Evolutionary conservation across 2,329 filamentous ascomycete species (phyloP), one percentile per base, ranked within the genome.

Genomic region (Claviceps sp.): DNA sequence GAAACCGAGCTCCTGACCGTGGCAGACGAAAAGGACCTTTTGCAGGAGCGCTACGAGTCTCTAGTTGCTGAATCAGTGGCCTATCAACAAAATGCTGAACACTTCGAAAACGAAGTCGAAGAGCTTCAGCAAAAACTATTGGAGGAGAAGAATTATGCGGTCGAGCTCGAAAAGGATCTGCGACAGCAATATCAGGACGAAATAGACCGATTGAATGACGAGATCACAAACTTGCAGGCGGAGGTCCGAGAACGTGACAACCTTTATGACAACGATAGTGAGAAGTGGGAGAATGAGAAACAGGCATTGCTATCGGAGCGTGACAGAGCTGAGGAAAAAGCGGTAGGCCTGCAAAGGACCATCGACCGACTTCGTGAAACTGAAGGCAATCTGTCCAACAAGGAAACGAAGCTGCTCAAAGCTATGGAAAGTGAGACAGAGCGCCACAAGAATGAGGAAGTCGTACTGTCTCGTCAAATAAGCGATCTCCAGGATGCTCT

Each of bases 401-500:
- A 84, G 62, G 85, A 89, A 60, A 72, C 72, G 22, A 84, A 76
- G 62, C 68, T 89, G 18, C 80, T 86, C 62, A 76, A 83, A 60
- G 80, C 81, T 3, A 72, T 89, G 13, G 76, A 84, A 56, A 85
- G 79, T 60, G 86, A 90, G 61, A 77, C 78, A 47, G 78, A 87
- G 56, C 81, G 86, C 24, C 83, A 93, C 60, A 76, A 76, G 56
- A 80, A 77, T 52, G 85, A 91, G 59, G 85, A 91, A 62, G 78
- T 78, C 11, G 69, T 82, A 7, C 71, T 95, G 49, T 79, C 73
- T 55, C 76, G 78, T n/a, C 87, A 93, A 63, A 80, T 95, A 49
- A 78, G 85, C 47, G 83, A 85, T 49, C 72, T 93, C 9, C 83
- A 85, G 60, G 76, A 81, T 47, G 86, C 89, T 53, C 73, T 93